A percentile compares a stretch with the other conserved stretches of the same genome.
Evolutionary conservation across 2,329 filamentous ascomycete genomes (phyloP).

Genomic region (Pyricularia sp.): DNA sequence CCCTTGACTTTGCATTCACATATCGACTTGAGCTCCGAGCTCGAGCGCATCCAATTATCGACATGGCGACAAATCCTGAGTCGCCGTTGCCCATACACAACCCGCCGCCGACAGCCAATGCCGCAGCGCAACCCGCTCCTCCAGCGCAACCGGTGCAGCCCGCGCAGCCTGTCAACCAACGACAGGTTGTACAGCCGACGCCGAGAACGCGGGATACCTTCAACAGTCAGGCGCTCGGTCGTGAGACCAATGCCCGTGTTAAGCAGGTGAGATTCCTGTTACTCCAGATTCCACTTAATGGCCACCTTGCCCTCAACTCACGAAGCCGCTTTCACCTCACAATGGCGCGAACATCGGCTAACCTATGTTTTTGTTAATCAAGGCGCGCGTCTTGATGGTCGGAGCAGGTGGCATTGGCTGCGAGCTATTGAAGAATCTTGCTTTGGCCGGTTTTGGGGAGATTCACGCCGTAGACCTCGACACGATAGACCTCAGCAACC

Average conservation of each 20-base stretch:
- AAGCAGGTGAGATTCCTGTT: slow-evolving; percentile 47
- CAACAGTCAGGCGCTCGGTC: slow-evolving; percentile 55
- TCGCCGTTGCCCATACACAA: not conserved
- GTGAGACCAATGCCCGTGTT: slow-evolving; percentile 47
- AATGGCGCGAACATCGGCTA: not conserved
- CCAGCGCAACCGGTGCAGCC: not conserved
- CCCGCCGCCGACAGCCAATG: not conserved
- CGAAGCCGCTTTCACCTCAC: not conserved
- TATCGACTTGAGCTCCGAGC: not conserved
- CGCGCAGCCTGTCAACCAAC: slow-evolving; percentile 5
- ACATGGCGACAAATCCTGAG: not conserved
- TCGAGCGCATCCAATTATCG: not conserved
- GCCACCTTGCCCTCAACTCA: not conserved
- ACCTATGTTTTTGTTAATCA: slow-evolving; percentile 6
- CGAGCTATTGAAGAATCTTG: slow-evolving; percentile 92
- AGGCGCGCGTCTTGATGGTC: slow-evolving; percentile 85
- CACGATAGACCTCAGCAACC: slow-evolving; percentile 93
- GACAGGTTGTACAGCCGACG: slow-evolving; percentile 4
- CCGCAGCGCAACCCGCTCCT: not conserved
- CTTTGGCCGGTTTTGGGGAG: slow-evolving; percentile 81
- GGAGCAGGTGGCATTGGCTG: slow-evolving; percentile 96
- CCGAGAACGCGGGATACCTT: slow-evolving; percentile 34
- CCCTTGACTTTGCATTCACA: not conserved
- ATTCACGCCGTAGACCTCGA: slow-evolving; percentile 94
- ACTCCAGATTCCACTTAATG: not conserved